Percentiles rank a stretch among this genome's conserved stretches.
phyloP scores from a whole-genome alignment of 176 grass and related monocot genomes.

The Calamus simplicifolius region DNA sequence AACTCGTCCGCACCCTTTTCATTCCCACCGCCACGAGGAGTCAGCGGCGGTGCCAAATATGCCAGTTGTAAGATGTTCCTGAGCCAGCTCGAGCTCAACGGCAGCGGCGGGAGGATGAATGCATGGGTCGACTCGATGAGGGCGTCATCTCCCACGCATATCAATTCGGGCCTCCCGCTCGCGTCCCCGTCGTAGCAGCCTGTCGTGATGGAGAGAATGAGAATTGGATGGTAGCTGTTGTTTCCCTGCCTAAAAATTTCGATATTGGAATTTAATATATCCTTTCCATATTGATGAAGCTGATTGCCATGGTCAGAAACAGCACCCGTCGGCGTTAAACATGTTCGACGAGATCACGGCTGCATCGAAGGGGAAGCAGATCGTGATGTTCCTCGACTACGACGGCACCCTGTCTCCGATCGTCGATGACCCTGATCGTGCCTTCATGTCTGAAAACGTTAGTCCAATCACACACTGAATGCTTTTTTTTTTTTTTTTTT shows the following conservation, averaged over 20 bases:
- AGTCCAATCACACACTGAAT: neutral
- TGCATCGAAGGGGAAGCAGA: constrained; percentile 41
- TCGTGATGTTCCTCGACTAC: constrained; percentile 78
- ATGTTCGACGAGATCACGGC: constrained; percentile 40
- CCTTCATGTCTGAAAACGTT: constrained; percentile 75
- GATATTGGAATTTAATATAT: too few relatives aligned
- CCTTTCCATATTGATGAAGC: too few relatives aligned
- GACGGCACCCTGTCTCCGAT: constrained; percentile 79
- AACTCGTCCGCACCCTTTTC: too few relatives aligned
- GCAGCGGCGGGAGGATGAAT: neutral
- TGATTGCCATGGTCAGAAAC: constrained; percentile 17
- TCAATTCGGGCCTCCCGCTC: neutral
- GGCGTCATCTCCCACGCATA: constrained; percentile 6
- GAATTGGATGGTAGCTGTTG: constrained; percentile 1
- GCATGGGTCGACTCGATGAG: constrained; percentile 15
- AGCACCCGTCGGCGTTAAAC: constrained; percentile 59
- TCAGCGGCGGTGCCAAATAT: neutral
- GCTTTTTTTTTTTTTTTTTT: neutral
- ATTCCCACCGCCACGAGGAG: neutral
- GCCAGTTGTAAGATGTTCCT: neutral
- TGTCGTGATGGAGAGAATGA: neutral
- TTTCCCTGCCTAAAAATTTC: neutral
- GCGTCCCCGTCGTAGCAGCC: too few relatives aligned
- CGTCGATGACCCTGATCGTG: constrained; percentile 66
- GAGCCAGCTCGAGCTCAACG: constrained; percentile 7